phyloP scores from a whole-genome alignment of 1,284 basidiomycete genomes.

The Leccinum griseonigrum region DNA sequence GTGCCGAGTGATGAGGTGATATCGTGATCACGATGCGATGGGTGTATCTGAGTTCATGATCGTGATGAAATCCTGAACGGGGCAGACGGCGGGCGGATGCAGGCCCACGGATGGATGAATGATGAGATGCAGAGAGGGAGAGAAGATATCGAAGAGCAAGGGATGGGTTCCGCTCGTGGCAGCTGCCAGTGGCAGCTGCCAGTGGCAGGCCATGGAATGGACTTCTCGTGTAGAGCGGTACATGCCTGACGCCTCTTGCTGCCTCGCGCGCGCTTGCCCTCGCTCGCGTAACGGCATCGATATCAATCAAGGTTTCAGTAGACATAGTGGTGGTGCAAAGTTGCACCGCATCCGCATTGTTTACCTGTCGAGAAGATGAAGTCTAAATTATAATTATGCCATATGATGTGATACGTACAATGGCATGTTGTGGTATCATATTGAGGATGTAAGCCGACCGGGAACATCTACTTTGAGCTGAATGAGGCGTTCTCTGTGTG shows the following conservation, averaged over 20 bases:
- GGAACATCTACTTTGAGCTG: neutral
- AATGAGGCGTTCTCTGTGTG: neutral
- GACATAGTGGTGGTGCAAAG: neutral
- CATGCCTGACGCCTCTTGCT: neutral
- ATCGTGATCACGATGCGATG: neutral
- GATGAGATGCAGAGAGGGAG: neutral
- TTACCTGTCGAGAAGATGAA: neutral
- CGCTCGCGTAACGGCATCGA: neutral
- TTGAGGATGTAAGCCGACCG: neutral
- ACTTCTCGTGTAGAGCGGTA: neutral
- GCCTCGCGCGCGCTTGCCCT: neutral
- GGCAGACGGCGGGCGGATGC: neutral
- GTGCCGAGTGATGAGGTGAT: neutral
- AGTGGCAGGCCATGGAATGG: neutral
- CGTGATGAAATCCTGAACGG: neutral
- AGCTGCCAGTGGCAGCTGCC: neutral
- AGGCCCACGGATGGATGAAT: neutral
- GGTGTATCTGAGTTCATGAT: neutral
- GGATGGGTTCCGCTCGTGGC: neutral
- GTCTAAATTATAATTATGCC: neutral
- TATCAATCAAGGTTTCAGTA: neutral
- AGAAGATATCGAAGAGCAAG: neutral
- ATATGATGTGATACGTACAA: neutral
- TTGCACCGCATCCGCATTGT: neutral
- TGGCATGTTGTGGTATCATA: neutral